These are phyloP conservation scores for Emmonsiellopsis sp. DNA, from an alignment of 2,329 filamentous ascomycete species.

Conservation along the genomic window DNA sequence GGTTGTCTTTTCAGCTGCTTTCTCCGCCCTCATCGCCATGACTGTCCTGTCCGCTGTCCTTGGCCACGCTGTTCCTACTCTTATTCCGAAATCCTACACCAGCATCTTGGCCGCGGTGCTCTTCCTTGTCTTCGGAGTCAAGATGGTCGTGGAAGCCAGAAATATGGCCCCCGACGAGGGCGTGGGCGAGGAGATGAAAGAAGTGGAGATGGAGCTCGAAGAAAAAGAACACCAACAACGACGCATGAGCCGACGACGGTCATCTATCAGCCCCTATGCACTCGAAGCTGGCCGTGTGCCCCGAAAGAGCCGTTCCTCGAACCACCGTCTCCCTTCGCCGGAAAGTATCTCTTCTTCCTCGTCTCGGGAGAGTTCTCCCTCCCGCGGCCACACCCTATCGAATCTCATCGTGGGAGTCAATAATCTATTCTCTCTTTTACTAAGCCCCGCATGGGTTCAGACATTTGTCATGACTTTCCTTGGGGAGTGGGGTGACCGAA, in stretches of 20 bases:
- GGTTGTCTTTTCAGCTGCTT: conserved; percentile 91
- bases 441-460: conserved; percentile 96
- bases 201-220: conserved; percentile 87
- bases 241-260: conserved; percentile 55
- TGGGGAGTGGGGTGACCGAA: conserved; percentile 95
- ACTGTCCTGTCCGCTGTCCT: conserved; percentile 87
- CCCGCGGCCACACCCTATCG: conserved; percentile 35
- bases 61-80: conserved; percentile 80
- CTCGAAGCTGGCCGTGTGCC: conserved; percentile 67
- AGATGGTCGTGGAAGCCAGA: conserved; percentile 75
- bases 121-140: conserved; percentile 82
- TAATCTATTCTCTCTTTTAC: conserved; percentile 77
- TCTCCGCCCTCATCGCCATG: conserved; percentile 84
- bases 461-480: conserved; percentile 99
- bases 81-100: conserved; percentile 85
- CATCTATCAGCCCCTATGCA: conserved; percentile 62
- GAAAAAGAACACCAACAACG: conserved; percentile 77
- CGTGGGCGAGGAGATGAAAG: conserved; percentile 93
- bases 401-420: conserved; percentile 55
- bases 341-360: conserved; percentile 72
- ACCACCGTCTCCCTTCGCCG: conserved; percentile 67
- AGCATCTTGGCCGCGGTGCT: conserved; percentile 75
- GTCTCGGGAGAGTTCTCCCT: conserved; percentile 49
- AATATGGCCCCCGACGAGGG: conserved; percentile 84
- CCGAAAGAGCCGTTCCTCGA: conserved; percentile 58